These are phyloP conservation scores for Apostasia shenzhenica DNA, from an alignment of 106 monocot genomes.

Conservation along the genomic window DNA sequence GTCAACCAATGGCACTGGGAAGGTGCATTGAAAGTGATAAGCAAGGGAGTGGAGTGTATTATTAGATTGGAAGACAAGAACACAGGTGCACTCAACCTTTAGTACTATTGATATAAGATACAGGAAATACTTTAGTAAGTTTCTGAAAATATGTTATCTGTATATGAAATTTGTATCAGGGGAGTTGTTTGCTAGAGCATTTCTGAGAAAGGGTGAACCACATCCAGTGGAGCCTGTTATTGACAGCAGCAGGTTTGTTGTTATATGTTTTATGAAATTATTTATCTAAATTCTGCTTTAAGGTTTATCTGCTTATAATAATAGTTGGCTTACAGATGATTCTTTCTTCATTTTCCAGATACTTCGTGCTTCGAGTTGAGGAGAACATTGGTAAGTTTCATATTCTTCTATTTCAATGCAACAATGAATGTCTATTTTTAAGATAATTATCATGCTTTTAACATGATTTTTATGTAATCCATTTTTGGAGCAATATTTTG, in stretches of 20 bases:
- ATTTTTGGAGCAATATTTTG: no score
- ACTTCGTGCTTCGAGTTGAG: conserved; percentile 95
- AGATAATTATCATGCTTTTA: no score
- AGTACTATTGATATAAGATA: not conserved
- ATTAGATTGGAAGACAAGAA: conserved; percentile 82
- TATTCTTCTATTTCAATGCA: not conserved
- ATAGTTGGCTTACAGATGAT: not conserved
- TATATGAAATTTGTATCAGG: conserved; percentile 35
- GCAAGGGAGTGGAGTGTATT: conserved; percentile 91
- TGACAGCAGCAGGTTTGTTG: conserved; percentile 91
- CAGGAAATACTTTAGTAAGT: not conserved
- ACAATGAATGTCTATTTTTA: not conserved
- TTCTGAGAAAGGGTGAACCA: conserved; percentile 77
- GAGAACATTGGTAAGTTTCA: conserved; percentile 71
- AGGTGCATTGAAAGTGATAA: conserved; percentile 78
- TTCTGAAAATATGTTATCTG: not conserved
- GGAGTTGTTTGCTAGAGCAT: conserved; percentile 91
- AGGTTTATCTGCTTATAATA: no score
- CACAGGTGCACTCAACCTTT: conserved; percentile 43
- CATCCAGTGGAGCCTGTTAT: conserved; percentile 96
- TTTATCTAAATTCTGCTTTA: not conserved
- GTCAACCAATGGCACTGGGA: conserved; percentile 99
- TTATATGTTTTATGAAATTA: not conserved
- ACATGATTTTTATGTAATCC: no score
- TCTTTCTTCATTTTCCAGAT: conserved; percentile 40